Base-by-base conservation (phyloP, 192 early-diverging fungal genomes). In the Entomortierella parvispora region DNA sequence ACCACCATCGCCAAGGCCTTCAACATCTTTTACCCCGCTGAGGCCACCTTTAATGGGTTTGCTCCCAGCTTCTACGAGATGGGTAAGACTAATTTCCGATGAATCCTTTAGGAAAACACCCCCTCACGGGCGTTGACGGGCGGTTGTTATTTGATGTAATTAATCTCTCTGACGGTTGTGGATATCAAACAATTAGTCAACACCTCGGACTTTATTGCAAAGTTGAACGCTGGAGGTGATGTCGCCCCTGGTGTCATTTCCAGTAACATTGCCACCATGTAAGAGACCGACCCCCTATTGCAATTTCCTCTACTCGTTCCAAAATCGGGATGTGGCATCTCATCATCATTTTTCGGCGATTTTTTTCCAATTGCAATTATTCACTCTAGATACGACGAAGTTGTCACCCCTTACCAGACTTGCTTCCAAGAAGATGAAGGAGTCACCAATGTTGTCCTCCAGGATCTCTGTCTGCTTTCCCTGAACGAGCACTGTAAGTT, bases 401-500 rank as follows among this genome's bases (percentile, higher is more conserved):
- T 71, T 34, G 69, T 71, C 7, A 71, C 69, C 14, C 69, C 69
- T 3, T 71, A 51, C 43, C 11, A 62, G 33, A 63, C 48, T 6
- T 50, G 60, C 47, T 71, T 49, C 54, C 60, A 63, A 54, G 7
- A 64, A 8, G 31, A 32, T 1, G 15, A 60, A 29, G 45, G 45
- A 8, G 20, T 71, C 33, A 57, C 61, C 32, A 71, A 71, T 33
- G 3, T 52, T 14, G 5, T 58, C 20, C 69, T 71, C 18, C 69
- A 71, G 37, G 34, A 64, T 28, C 33, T 63, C n/a, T 71, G 69
- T 37, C 4, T n/a, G 2, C 25, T 63, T 12, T 71, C 69, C 17
- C 20, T 71, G 29, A 57, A 71, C 20, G 60, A 64, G 45, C 61
- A 71, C 40, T 40, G 60, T 71, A 64, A 62, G 69, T 58, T 15